Evolutionary conservation across 2,329 filamentous ascomycete species (phyloP).

Genomic region (Claviceps sp.): DNA sequence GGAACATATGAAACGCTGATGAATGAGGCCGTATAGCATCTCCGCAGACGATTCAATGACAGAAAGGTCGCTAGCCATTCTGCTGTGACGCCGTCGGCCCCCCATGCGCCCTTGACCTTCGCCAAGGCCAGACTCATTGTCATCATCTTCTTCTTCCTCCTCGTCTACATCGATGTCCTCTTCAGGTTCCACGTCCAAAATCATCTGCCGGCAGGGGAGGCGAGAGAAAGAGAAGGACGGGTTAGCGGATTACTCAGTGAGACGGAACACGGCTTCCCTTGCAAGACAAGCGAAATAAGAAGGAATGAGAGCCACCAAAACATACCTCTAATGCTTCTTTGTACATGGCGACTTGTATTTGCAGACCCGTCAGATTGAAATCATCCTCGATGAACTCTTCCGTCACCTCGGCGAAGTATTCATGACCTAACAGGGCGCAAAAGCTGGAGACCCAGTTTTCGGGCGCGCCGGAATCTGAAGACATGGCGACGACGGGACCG

Average conservation of each 20-base stretch:
- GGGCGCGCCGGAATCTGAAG: conserved; percentile 44
- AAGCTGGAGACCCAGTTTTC: conserved; percentile 99
- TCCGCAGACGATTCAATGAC: conserved; percentile 97
- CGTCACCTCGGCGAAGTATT: conserved; percentile 97
- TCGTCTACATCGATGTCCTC: conserved; percentile 82
- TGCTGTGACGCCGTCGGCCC: conserved; percentile 56
- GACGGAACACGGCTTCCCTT: background rate
- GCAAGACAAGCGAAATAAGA: background rate
- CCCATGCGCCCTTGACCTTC: conserved; percentile 44
- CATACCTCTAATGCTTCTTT: conserved; percentile 84
- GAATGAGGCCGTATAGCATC: conserved; percentile 93
- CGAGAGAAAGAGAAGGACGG: background rate
- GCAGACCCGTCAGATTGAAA: conserved; percentile 93
- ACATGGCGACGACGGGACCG: conserved; percentile 28
- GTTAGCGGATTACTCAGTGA: background rate
- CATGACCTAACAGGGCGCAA: conserved; percentile 87
- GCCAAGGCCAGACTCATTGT: conserved; percentile 48
- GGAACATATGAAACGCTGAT: conserved; percentile 96
- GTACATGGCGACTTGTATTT: conserved; percentile 94
- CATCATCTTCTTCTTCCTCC: conserved; percentile 62
- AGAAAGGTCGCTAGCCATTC: conserved; percentile 83
- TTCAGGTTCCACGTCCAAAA: conserved; percentile 93
- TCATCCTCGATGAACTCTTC: conserved; percentile 99
- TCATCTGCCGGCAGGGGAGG: conserved; percentile 50
- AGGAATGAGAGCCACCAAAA: background rate